Percentiles rank a stretch among this genome's conserved stretches.
These are phyloP conservation scores for Leccinum pachyderme DNA, from an alignment of 1,284 basidiomycete genomes.

Conservation along the genomic window DNA sequence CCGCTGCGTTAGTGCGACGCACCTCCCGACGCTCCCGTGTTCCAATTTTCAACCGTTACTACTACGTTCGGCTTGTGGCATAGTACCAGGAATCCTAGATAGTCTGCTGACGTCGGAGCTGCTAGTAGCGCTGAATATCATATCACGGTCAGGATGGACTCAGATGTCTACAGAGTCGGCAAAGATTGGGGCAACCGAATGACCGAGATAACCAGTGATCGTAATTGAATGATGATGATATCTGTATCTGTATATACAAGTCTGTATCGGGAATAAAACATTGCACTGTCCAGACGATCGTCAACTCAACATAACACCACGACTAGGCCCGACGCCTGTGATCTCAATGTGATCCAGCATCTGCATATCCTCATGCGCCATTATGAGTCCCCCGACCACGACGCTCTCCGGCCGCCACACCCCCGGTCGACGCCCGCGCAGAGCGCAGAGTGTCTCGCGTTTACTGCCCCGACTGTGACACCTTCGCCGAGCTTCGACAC, in stretches of 20 bases:
- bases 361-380: too few species aligned
- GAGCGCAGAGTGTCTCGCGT: slow-evolving; percentile 13
- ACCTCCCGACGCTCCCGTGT: slow-evolving; percentile 15
- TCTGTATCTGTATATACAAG: too few species aligned
- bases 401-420: too few species aligned
- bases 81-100: slow-evolving; percentile 16
- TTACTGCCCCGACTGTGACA: slow-evolving; percentile 11
- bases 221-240: too few species aligned
- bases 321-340: too few species aligned
- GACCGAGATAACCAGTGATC: not conserved
- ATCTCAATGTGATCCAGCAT: too few species aligned
- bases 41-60: slow-evolving; percentile 11
- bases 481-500: slow-evolving; percentile 13
- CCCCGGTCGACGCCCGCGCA: slow-evolving; percentile 16
- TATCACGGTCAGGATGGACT: not conserved
- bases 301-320: too few species aligned
- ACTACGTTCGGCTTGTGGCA: slow-evolving; percentile 19
- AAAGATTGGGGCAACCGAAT: slow-evolving; percentile 5
- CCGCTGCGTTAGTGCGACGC: slow-evolving; percentile 4
- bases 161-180: slow-evolving; percentile 7
- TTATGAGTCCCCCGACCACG: too few species aligned
- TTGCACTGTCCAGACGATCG: too few species aligned
- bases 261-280: too few species aligned
- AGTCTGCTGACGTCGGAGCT: slow-evolving; percentile 2
- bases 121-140: slow-evolving; percentile 5